Evolutionary conservation across 345 rosid species (phyloP).

Genomic region (Lepidium didymum): DNA sequence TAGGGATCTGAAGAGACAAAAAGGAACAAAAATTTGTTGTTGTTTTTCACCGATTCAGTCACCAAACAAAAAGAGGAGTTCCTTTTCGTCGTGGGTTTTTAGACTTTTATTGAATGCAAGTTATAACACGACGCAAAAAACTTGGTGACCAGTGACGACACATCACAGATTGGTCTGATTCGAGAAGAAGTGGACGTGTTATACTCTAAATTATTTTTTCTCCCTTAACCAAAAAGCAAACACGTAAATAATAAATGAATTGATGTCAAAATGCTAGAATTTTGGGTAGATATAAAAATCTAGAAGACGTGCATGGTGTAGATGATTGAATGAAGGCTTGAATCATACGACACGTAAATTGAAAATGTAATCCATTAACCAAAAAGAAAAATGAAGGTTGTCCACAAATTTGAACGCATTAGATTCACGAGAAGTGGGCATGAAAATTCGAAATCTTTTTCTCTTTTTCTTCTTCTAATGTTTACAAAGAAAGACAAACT

Average conservation of each 20-base stretch:
- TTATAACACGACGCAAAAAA: conserved; percentile 1
- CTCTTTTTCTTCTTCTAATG: not conserved
- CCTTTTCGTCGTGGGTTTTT: conserved; percentile 1
- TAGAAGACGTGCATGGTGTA: conserved; percentile 25
- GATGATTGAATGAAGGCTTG: conserved; percentile 16
- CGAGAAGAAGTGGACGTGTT: conserved; percentile 17
- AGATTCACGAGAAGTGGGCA: conserved; percentile 27
- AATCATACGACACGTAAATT: conserved; percentile 26
- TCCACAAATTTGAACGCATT: conserved; percentile 28
- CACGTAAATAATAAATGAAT: not conserved
- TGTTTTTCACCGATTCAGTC: not conserved
- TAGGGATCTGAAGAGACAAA: conserved; percentile 21
- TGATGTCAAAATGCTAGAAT: not conserved
- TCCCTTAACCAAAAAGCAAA: not conserved
- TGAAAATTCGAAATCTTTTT: not conserved
- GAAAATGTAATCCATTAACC: not conserved
- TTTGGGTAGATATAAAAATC: not conserved
- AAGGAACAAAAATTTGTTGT: not conserved
- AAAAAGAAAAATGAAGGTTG: not conserved
- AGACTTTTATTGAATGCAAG: conserved; percentile 8
- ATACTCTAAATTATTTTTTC: not conserved
- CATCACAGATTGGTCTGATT: conserved; percentile 16
- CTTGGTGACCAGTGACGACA: conserved; percentile 14
- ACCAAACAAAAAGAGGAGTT: not conserved
- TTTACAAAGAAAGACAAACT: conserved; percentile 2